Base-by-base conservation (phyloP, 2,329 filamentous ascomycete species). In the Pezicula radicicola region DNA sequence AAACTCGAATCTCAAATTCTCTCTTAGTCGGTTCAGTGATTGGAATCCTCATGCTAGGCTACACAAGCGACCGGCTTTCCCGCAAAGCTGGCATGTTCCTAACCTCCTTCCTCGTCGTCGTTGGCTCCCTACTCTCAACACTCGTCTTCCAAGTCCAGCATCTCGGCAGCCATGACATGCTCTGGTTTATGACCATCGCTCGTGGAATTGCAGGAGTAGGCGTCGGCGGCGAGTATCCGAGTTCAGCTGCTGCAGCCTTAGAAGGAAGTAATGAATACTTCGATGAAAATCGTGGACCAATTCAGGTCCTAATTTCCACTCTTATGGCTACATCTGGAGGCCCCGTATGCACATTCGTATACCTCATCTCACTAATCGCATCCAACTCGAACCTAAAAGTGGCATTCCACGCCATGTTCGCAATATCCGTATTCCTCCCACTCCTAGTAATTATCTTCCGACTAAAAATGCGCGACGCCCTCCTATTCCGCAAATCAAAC, bases 191-290 rank as follows among this genome's bases (percentile, higher is more conserved):
- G 37, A 67, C 68, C 8, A 54, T 69, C 1, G 68, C 67, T 6
- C 65, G 69, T 4, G 69, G 68, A 0, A 68, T 70, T 27, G 63
- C 66, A 27, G 69, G 69, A 0, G 68, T 71, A 12, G 69, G 68
- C 4, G 68, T 70, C 3, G 69, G 68, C 0, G 68, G 68, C 3
- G 68, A 71, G 56, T 70, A 70, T 51, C 68, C 68, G 27, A 63
- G 67, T 1, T 67, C 66, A n/a, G 68, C 68, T 3, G 67, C 68
- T 2, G 68, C 68, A 2, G 69, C 67, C 0, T 56, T 70, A 6
- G 68, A 70, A 49, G 66, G 68, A 33, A 66, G 65, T 2, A 63
- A 70, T 37, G 61, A 66, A 35, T 51, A 55, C 18, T 58, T 60
- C 42, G 49, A 52, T 36, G 28, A n/a, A 6, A 21, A 65, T 5